Conservation (phyloP, 768 basidiomycete genomes). For the Russula abietina region DNA sequence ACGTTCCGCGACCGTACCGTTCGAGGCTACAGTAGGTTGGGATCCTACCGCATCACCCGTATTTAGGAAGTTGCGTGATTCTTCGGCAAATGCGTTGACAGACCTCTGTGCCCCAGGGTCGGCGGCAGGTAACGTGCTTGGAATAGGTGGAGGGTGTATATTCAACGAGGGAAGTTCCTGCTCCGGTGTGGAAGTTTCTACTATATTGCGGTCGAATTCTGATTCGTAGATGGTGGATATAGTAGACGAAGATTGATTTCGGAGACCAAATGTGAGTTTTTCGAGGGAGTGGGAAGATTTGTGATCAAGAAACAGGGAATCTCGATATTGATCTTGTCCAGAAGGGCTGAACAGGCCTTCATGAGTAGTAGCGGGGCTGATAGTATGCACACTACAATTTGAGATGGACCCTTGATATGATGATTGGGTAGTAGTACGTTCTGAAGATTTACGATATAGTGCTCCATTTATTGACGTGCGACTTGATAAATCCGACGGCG, state of each 20-base stretch:
- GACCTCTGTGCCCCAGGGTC: constrained; percentile 22
- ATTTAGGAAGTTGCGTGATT: constrained; percentile 17
- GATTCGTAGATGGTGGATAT: constrained; percentile 36
- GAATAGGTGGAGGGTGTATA: constrained; percentile 23
- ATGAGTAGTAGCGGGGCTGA: background rate
- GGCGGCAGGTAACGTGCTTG: constrained; percentile 13
- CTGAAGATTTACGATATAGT: background rate
- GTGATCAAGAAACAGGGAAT: too few relatives aligned
- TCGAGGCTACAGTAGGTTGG: background rate
- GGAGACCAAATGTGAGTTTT: too few relatives aligned
- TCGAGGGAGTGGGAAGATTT: too few relatives aligned
- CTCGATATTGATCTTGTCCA: background rate
- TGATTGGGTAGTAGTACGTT: background rate
- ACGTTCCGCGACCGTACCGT: constrained; percentile 17
- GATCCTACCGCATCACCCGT: constrained; percentile 12
- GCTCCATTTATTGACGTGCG: background rate
- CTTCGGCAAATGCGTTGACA: constrained; percentile 23
- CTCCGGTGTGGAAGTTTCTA: constrained; percentile 32
- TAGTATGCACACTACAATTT: background rate
- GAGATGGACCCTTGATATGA: background rate
- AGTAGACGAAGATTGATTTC: constrained; percentile 29
- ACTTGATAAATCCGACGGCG: background rate
- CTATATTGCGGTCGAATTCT: constrained; percentile 26
- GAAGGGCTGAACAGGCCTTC: background rate
- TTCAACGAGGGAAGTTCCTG: constrained; percentile 24